A percentile compares a stretch with the other conserved stretches of the same genome.
Evolutionary conservation across 2,329 filamentous ascomycete genomes (phyloP).

Genomic region (Fusarium sororula): DNA sequence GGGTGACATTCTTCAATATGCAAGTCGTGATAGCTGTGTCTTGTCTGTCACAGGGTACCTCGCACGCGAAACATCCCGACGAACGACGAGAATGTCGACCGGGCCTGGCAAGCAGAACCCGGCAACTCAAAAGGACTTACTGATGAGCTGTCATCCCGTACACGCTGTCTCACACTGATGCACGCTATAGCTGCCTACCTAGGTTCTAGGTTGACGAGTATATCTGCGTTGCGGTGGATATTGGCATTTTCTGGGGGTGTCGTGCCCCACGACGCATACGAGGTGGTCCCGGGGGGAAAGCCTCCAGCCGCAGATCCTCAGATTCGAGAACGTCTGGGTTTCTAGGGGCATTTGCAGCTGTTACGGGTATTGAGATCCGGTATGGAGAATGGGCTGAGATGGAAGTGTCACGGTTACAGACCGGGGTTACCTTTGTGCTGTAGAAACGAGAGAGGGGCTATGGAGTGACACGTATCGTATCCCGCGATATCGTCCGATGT

Average conservation of each 20-base stretch:
- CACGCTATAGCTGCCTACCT: constrained; percentile 18
- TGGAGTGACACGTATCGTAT: constrained; percentile 37
- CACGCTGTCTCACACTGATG: constrained; percentile 37
- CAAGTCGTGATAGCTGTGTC: constrained; percentile 12
- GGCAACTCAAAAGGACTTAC: constrained; percentile 11
- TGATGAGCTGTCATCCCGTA: constrained; percentile 36
- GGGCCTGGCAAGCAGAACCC: constrained; percentile 16
- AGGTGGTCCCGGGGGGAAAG: not conserved
- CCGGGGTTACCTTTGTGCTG: not conserved
- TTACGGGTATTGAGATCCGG: constrained; percentile 21
- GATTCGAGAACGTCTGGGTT: constrained; percentile 16
- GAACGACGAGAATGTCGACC: not conserved
- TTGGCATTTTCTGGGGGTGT: constrained; percentile 20
- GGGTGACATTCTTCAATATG: constrained; percentile 11
- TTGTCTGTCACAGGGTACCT: constrained; percentile 2
- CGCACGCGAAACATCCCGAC: constrained; percentile 32
- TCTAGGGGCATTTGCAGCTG: constrained; percentile 15
- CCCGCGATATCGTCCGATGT: constrained; percentile 42
- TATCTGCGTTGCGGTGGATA: constrained; percentile 17
- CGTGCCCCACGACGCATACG: not conserved
- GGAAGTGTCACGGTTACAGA: constrained; percentile 11
- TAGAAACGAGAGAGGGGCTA: constrained; percentile 5
- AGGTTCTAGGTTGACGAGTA: constrained; percentile 6
- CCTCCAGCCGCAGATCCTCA: constrained; percentile 10
- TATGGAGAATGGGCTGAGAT: constrained; percentile 27